Conservation (phyloP, 2,329 filamentous ascomycete species). For the Exophiala oligosperma region DNA sequence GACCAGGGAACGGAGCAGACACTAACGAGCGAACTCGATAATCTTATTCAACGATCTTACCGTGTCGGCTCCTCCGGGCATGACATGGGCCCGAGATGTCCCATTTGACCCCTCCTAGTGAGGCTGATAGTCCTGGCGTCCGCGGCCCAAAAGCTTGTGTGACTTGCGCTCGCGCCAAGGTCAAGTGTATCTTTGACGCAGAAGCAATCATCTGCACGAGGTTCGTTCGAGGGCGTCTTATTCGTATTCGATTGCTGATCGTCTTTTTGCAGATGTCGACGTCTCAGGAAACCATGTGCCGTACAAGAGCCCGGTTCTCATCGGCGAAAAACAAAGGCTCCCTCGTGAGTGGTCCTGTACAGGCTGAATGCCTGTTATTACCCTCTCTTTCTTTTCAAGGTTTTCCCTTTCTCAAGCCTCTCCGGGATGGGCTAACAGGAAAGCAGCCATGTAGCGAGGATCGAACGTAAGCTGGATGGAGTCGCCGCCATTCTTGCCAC, state of each 20-base stretch:
- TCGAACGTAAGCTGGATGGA: constrained; percentile 33
- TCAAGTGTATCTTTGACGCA: constrained; percentile 17
- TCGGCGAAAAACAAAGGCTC: constrained; percentile 17
- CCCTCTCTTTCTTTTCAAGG: too few relatives aligned
- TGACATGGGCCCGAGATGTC: background rate
- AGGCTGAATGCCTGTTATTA: too few relatives aligned
- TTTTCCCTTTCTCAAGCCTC: too few relatives aligned
- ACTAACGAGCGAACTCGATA: too few relatives aligned
- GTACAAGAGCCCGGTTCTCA: constrained; percentile 20
- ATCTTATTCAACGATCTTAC: background rate
- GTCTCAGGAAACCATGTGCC: constrained; percentile 25
- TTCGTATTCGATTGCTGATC: background rate
- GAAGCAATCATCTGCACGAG: constrained; percentile 19
- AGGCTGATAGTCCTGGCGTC: background rate
- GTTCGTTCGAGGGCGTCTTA: background rate
- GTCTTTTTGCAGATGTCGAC: constrained; percentile 28
- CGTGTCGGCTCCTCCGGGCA: background rate
- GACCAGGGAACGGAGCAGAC: background rate
- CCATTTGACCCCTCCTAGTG: constrained; percentile 4
- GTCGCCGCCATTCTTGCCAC: constrained; percentile 31
- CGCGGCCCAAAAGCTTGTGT: constrained; percentile 22
- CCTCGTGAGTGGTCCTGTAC: background rate
- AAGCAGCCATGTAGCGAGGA: constrained; percentile 24
- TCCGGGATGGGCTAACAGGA: too few relatives aligned
- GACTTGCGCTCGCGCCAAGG: constrained; percentile 23